Evolutionary conservation across 2,329 filamentous ascomycete genomes (phyloP).

Genomic region (Stagonosporopsis vannaccii): DNA sequence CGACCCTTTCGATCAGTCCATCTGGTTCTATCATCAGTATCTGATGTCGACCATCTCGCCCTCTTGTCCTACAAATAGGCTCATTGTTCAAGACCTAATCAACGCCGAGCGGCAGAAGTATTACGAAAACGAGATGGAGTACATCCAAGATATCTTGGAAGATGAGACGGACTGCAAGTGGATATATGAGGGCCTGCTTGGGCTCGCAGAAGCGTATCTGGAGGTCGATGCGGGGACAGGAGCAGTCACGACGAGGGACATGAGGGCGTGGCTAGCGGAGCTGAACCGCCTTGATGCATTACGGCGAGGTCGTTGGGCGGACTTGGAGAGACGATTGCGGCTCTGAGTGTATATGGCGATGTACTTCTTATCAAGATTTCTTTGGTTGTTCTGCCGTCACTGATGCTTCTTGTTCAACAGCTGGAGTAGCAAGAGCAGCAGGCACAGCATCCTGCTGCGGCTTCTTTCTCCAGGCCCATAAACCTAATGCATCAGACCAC

Average conservation of each 20-base stretch:
- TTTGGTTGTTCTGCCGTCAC: constrained; percentile 63
- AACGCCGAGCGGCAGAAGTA: constrained; percentile 69
- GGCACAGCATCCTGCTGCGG: constrained; percentile 55
- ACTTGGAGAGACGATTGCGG: constrained; percentile 64
- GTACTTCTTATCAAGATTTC: constrained; percentile 59
- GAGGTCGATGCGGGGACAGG: constrained; percentile 54
- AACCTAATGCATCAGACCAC: constrained; percentile 39
- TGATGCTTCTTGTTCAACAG: constrained; percentile 66
- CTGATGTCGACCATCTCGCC: constrained; percentile 71
- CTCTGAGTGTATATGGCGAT: constrained; percentile 35
- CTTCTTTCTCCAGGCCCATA: constrained; percentile 45
- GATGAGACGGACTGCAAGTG: constrained; percentile 80
- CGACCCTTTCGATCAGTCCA: constrained; percentile 90
- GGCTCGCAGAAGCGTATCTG: constrained; percentile 72
- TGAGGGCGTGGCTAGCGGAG: constrained; percentile 64
- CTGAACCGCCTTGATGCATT: constrained; percentile 76
- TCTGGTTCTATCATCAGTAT: constrained; percentile 97
- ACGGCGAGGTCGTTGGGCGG: constrained; percentile 76
- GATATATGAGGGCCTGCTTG: constrained; percentile 86
- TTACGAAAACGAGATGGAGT: constrained; percentile 74
- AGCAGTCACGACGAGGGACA: constrained; percentile 53
- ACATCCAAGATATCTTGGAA: constrained; percentile 72
- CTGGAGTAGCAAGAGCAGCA: constrained; percentile 66
- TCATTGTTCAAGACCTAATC: constrained; percentile 71
- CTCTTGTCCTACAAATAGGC: constrained; percentile 58